Percentiles rank a stretch among this genome's conserved stretches.
phyloP scores from a whole-genome alignment of 441 rosid species.

The Pelargonium citronellum region DNA sequence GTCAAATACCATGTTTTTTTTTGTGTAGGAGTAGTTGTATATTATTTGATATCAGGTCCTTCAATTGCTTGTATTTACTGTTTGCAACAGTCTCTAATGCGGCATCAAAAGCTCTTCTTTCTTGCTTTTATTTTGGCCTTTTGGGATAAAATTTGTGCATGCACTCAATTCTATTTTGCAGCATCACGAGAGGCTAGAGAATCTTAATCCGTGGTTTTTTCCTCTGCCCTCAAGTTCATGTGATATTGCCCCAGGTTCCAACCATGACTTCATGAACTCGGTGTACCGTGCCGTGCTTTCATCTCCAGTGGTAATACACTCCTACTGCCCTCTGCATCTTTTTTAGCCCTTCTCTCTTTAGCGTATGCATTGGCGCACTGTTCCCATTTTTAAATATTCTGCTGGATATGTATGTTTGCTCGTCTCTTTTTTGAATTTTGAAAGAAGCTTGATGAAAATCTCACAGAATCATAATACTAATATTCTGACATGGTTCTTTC shows the following conservation, averaged over 20 bases:
- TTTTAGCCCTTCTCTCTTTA: conserved; percentile 1
- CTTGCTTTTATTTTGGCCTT: too few relatives aligned
- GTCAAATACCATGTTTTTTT: neutral
- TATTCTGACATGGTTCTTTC: neutral
- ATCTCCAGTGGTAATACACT: conserved; percentile 73
- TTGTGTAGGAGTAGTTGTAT: neutral
- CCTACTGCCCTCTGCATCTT: conserved; percentile 5
- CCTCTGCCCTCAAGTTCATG: conserved; percentile 63
- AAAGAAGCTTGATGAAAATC: neutral
- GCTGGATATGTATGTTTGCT: neutral
- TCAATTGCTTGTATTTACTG: neutral
- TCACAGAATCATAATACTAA: neutral
- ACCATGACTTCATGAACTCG: conserved; percentile 61
- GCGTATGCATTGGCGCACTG: neutral
- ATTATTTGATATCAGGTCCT: neutral
- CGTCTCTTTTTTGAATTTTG: neutral
- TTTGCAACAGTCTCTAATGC: neutral
- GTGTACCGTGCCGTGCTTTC: conserved; percentile 70
- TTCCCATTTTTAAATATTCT: neutral
- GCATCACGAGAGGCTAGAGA: conserved; percentile 39
- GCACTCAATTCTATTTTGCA: conserved; percentile 27
- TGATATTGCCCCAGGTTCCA: conserved; percentile 67
- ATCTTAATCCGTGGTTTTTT: conserved; percentile 77
- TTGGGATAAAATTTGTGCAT: too few relatives aligned
- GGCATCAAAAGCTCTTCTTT: neutral